Evolutionary conservation across 108 stramenopile genomes (phyloP).

Genomic region (Fistulifera solaris): DNA sequence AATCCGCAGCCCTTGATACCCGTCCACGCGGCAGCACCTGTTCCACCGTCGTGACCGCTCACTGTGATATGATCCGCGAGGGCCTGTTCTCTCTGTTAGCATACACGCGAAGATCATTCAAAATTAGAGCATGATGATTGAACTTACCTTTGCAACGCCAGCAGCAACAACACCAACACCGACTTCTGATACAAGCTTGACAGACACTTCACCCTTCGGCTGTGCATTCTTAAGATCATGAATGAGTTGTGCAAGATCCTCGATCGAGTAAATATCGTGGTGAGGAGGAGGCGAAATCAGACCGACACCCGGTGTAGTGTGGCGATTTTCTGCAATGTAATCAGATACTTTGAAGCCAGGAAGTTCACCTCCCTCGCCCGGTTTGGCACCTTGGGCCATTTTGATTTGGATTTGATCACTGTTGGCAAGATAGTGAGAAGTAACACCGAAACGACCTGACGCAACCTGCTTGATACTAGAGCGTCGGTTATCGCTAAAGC

Average conservation of each 20-base stretch:
- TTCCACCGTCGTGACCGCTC: slow-evolving; percentile 92
- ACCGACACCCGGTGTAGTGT: slow-evolving; percentile 91
- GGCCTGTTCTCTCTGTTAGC: slow-evolving; percentile 25
- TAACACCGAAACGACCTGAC: slow-evolving; percentile 93
- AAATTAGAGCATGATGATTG: neutral
- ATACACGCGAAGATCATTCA: neutral
- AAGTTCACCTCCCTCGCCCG: slow-evolving; percentile 93
- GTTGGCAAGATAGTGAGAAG: slow-evolving; percentile 90
- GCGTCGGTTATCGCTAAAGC: slow-evolving; percentile 85
- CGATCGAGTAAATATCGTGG: slow-evolving; percentile 96
- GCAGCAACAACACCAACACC: slow-evolving; percentile 95
- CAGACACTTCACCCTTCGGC: slow-evolving; percentile 87
- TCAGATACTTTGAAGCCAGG: slow-evolving; percentile 90
- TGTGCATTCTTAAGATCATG: slow-evolving; percentile 95
- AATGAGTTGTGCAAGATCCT: slow-evolving; percentile 95
- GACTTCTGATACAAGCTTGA: slow-evolving; percentile 99
- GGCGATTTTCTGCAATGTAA: slow-evolving; percentile 87
- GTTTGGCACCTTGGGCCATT: slow-evolving; percentile 97
- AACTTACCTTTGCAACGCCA: slow-evolving; percentile 75
- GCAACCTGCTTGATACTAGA: slow-evolving; percentile 93
- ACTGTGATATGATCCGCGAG: slow-evolving; percentile 91
- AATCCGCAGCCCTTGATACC: slow-evolving; percentile 89
- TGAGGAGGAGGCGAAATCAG: slow-evolving; percentile 95
- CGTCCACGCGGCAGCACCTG: slow-evolving; percentile 94
- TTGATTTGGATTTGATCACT: slow-evolving; percentile 97